A percentile compares a stretch with the other conserved stretches of the same genome.
Conservation (phyloP, 257 asterid genomes). For the Scutellaria galericulata region DNA sequence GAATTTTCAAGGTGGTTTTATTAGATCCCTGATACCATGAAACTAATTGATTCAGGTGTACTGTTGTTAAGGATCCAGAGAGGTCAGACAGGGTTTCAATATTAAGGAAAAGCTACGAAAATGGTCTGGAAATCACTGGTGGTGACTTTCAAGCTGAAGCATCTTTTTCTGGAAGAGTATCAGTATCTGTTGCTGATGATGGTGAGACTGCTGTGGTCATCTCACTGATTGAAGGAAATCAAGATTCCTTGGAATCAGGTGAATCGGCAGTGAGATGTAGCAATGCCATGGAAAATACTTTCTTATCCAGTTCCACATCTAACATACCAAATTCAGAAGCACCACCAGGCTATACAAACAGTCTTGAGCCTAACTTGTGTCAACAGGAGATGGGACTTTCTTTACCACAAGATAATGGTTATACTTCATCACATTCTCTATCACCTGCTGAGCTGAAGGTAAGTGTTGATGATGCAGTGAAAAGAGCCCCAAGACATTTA, state of each 20-base stretch:
- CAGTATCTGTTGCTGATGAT: constrained; percentile 82
- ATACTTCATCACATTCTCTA: constrained; percentile 37
- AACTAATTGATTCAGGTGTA: constrained; percentile 72
- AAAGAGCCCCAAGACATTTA: constrained; percentile 34
- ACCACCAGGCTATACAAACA: constrained; percentile 31
- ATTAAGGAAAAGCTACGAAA: constrained; percentile 45
- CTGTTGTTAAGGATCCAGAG: constrained; percentile 44
- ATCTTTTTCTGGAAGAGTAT: constrained; percentile 75
- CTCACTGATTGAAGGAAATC: constrained; percentile 64
- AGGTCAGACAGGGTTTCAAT: constrained; percentile 39
- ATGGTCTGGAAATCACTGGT: constrained; percentile 42
- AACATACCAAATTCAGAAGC: constrained; percentile 43
- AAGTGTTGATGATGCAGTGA: constrained; percentile 41
- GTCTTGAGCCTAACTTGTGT: constrained; percentile 40
- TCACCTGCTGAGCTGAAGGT: constrained; percentile 43
- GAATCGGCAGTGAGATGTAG: constrained; percentile 40
- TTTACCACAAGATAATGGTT: constrained; percentile 42
- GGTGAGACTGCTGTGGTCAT: constrained; percentile 87
- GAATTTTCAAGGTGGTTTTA: constrained; percentile 29
- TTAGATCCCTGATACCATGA: constrained; percentile 40
- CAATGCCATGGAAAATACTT: constrained; percentile 39
- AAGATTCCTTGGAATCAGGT: constrained; percentile 48
- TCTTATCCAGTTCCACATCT: constrained; percentile 40
- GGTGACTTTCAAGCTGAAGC: constrained; percentile 47
- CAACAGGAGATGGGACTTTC: constrained; percentile 45